A percentile compares a stretch with the other conserved stretches of the same genome.
Evolutionary conservation across 768 basidiomycete genomes (phyloP).

Genomic region (Auriculariales sp.): DNA sequence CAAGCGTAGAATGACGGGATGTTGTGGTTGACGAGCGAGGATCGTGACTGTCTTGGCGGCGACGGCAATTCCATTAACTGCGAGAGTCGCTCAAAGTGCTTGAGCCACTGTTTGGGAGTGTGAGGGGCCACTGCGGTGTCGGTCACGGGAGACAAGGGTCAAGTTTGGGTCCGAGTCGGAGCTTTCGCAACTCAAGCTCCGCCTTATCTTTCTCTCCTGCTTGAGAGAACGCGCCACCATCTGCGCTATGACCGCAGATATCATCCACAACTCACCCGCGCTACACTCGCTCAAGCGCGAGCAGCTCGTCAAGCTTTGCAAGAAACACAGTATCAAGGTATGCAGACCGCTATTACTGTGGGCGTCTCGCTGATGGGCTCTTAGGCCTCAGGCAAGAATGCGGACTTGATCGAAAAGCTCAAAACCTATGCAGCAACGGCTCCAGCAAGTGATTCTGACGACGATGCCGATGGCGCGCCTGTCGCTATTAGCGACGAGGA

Average conservation of each 20-base stretch:
- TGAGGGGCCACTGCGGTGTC: too few species aligned
- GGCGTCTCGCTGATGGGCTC: too few species aligned
- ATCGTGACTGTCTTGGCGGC: slow-evolving; percentile 3
- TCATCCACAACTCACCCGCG: slow-evolving; percentile 74
- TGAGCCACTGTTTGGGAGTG: not conserved
- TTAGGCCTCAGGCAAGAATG: slow-evolving; percentile 70
- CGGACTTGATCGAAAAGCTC: slow-evolving; percentile 54
- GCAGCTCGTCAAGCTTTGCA: slow-evolving; percentile 76
- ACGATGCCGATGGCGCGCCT: slow-evolving; percentile 17
- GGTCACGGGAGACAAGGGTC: not conserved
- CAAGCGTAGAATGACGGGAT: slow-evolving; percentile 69
- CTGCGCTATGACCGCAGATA: slow-evolving; percentile 20
- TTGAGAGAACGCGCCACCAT: not conserved
- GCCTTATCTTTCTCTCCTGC: not conserved
- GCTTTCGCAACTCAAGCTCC: not conserved
- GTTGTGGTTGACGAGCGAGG: slow-evolving; percentile 21
- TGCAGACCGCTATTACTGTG: too few species aligned
- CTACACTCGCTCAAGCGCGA: slow-evolving; percentile 72
- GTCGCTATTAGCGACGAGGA: slow-evolving; percentile 9
- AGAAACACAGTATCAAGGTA: slow-evolving; percentile 65
- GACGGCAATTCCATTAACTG: not conserved
- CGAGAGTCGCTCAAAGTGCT: not conserved
- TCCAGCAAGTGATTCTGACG: slow-evolving; percentile 21
- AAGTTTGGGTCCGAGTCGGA: not conserved
- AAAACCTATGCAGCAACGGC: slow-evolving; percentile 53